Evolutionary conservation across 306 rosid species (phyloP), one percentile per base, ranked within the genome.

Genomic region (Cicer cuneatum): DNA sequence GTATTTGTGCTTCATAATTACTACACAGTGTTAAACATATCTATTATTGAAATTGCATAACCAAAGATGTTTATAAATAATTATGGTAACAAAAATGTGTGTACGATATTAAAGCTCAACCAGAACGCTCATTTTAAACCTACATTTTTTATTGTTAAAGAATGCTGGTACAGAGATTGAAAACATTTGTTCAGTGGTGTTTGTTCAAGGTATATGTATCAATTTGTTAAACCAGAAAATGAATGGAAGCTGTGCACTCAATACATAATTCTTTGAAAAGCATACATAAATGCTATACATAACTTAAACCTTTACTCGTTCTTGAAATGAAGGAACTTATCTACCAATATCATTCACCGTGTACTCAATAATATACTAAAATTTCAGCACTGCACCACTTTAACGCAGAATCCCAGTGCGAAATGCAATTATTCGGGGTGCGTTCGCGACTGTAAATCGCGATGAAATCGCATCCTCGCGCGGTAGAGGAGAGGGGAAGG

Each of bases 41-140:
- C 40, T 13, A 39, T 49, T 13, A 74, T 48, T 18, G 42, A 18
- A 45, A 73, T 49, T 19, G 54, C 35, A 39, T 39, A 51, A 39
- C 29, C 51, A 73, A 47, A 72, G 53, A 45, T 53, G 10, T 24
- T 7, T 14, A 59, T 45, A 73, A 58, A 59, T 45, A 73, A 58
- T 58, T 33, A 59, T 9, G 5, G 33, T 13, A 68, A 68, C 7
- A 13, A 66, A 66, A 43, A 45, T 11, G 40, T 42, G 40, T 6
- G 11, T 21, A 66, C 18, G 33, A 2, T 24, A 58, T 9, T 5
- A 15, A 8, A 33, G 14, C 48, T 35, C 45, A 47, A 37, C 48
- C 16, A 69, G 3, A 69, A 69, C 37, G 73, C 47, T 68, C 29
- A 29, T 29, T 29, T 29, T 29, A 29, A 29, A 29, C 33, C 33